Evolutionary conservation across 108 stramenopile species (phyloP).

Genomic region (Bacterosira constricta): DNA sequence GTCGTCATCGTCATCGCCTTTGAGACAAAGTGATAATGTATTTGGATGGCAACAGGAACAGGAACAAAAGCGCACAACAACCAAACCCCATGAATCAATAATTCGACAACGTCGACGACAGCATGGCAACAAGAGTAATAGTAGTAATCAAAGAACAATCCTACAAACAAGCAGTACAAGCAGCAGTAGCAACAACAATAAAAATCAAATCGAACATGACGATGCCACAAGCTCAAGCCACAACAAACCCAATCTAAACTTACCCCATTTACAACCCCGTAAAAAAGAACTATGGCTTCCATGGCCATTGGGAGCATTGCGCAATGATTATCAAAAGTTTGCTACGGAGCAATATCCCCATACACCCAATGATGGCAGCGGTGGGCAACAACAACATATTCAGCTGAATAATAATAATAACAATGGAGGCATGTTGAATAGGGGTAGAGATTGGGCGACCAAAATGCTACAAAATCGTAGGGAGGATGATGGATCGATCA

Average conservation of each 20-base stretch:
- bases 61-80: neutral
- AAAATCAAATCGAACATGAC: neutral
- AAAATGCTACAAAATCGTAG: conserved; percentile 7
- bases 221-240: neutral
- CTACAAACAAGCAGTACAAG: neutral
- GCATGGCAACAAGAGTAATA: too few species aligned
- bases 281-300: conserved; percentile 57
- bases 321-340: conserved; percentile 44
- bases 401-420: neutral
- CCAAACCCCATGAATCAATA: neutral
- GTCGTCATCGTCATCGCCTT: neutral
- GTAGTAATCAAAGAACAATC: neutral
- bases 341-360: conserved; percentile 14
- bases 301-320: conserved; percentile 46
- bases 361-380: neutral
- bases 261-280: conserved; percentile 31
- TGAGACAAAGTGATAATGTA: conserved; percentile 25
- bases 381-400: conserved; percentile 8
- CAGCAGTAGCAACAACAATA: neutral
- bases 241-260: conserved; percentile 1
- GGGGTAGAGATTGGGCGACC: conserved; percentile 27
- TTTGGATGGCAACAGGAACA: conserved; percentile 16
- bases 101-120: too few species aligned
- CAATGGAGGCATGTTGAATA: too few species aligned
- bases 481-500: neutral